phyloP scores from a whole-genome alignment of 768 basidiomycete species.

The Lyophyllum semitale region DNA sequence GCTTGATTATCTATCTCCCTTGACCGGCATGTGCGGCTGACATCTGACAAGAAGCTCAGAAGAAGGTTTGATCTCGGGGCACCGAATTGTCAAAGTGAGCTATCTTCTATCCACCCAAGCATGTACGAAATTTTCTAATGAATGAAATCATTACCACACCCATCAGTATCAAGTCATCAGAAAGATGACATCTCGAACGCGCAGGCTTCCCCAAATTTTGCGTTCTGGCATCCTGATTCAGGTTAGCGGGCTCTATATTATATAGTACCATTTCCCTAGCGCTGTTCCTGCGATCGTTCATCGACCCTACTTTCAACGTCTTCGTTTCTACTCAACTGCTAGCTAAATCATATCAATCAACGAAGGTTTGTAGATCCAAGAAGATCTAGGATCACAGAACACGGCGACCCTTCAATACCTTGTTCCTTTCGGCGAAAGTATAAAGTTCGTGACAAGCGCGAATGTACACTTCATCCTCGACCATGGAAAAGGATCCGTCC shows the following conservation, averaged over 20 bases:
- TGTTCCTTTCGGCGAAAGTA: constrained; percentile 7
- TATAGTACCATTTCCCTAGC: no score
- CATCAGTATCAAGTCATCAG: constrained; percentile 8
- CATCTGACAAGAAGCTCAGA: no score
- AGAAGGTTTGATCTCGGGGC: neutral
- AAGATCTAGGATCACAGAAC: neutral
- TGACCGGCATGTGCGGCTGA: no score
- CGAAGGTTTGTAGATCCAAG: neutral
- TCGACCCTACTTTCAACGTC: neutral
- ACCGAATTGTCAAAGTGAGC: neutral
- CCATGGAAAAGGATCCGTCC: constrained; percentile 13
- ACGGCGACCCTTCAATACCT: constrained; percentile 8
- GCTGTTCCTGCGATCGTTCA: neutral
- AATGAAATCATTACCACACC: neutral
- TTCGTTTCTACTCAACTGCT: neutral
- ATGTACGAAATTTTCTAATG: neutral
- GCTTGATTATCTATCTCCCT: neutral
- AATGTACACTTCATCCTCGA: neutral
- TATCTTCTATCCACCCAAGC: neutral
- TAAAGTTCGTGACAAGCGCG: neutral
- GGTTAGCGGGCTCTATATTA: neutral
- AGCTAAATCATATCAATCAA: neutral
- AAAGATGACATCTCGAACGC: constrained; percentile 2
- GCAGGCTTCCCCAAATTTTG: neutral
- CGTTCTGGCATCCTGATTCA: neutral